Conservation (phyloP, 495 filamentous ascomycete genomes). For the Aspergillus carlsbadensis region DNA sequence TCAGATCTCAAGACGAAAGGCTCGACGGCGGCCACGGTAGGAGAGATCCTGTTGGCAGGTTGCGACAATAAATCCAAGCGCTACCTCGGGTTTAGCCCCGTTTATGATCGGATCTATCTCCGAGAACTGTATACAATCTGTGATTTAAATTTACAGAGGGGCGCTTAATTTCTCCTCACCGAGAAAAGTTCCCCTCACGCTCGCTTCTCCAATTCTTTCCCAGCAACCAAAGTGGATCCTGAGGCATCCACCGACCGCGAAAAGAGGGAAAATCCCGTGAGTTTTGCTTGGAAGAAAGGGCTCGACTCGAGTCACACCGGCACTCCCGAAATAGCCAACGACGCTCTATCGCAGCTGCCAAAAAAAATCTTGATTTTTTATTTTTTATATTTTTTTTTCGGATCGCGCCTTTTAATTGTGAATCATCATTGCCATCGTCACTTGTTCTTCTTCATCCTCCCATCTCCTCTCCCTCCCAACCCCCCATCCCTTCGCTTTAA, state of each 20-base stretch:
- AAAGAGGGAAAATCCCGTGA: constrained; percentile 17
- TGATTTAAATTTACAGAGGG: background rate
- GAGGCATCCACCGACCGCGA: constrained; percentile 13
- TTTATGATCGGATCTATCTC: no score
- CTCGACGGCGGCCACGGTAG: no score
- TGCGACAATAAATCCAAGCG: background rate
- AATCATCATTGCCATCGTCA: constrained; percentile 4
- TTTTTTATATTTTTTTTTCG: constrained; percentile 11
- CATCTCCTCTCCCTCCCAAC: constrained; percentile 16
- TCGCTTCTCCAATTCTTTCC: constrained; percentile 6
- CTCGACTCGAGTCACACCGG: constrained; percentile 33
- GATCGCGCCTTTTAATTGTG: constrained; percentile 8
- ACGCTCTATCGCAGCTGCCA: constrained; percentile 14
- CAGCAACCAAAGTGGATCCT: constrained; percentile 2
- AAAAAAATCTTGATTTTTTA: constrained; percentile 23
- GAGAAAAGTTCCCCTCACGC: constrained; percentile 13
- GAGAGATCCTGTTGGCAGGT: background rate
- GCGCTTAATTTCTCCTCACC: constrained; percentile 35
- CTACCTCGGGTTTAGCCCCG: background rate
- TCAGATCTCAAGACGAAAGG: no score
- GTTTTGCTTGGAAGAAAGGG: background rate
- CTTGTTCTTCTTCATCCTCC: constrained; percentile 18
- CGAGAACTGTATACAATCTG: background rate
- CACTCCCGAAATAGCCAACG: constrained; percentile 43
- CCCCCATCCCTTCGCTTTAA: constrained; percentile 9